These are phyloP conservation scores for Fusarium cyanostomum DNA, from an alignment of 2,329 filamentous ascomycete species.

Conservation along the genomic window DNA sequence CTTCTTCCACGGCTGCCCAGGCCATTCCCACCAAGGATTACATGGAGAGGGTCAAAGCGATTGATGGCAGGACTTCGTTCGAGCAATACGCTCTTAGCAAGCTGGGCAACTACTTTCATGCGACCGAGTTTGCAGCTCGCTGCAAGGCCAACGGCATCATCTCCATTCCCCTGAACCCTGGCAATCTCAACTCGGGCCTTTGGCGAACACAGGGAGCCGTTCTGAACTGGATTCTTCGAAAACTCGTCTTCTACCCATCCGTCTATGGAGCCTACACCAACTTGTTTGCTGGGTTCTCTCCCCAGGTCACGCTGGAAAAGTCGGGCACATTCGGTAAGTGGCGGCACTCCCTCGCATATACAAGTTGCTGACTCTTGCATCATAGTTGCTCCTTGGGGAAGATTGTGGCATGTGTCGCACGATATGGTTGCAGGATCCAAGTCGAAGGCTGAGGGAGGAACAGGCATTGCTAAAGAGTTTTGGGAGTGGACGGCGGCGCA, in stretches of 20 bases:
- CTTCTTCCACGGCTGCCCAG: constrained; percentile 39
- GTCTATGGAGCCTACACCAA: constrained; percentile 58
- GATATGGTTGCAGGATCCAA: constrained; percentile 45
- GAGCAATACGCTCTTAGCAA: constrained; percentile 46
- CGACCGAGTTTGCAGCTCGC: constrained; percentile 44
- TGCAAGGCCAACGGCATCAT: constrained; percentile 44
- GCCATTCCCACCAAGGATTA: constrained; percentile 19
- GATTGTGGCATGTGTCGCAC: constrained; percentile 44
- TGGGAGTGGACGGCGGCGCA: constrained; percentile 54
- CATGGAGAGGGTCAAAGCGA: constrained; percentile 37
- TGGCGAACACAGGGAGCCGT: constrained; percentile 42
- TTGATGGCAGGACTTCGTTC: constrained; percentile 7
- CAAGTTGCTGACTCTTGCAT: neutral
- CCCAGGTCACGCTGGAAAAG: constrained; percentile 51
- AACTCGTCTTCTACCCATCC: constrained; percentile 39
- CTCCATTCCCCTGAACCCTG: constrained; percentile 50
- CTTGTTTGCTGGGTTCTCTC: constrained; percentile 57
- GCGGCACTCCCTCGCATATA: neutral
- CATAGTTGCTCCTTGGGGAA: constrained; percentile 51
- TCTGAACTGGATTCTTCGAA: constrained; percentile 24
- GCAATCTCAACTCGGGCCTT: constrained; percentile 52
- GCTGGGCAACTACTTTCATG: constrained; percentile 46
- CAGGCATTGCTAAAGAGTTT: constrained; percentile 46
- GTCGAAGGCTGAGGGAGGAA: constrained; percentile 47
- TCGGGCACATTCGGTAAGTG: constrained; percentile 30